A percentile compares a stretch with the other conserved stretches of the same genome.
These are phyloP conservation scores for Boletellus emodensis DNA, from an alignment of 768 basidiomycete genomes.

Conservation along the genomic window DNA sequence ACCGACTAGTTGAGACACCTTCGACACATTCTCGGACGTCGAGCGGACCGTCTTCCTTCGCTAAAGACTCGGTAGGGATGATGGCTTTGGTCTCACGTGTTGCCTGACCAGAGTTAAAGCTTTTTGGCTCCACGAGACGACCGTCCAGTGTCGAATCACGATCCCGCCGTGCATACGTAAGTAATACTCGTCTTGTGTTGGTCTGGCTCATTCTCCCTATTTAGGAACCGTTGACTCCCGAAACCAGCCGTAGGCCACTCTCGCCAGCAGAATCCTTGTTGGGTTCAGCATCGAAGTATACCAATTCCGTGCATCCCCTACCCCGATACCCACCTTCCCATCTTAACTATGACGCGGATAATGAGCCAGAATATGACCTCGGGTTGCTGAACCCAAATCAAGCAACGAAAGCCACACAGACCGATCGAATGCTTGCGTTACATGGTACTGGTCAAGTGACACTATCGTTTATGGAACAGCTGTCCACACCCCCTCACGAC, in stretches of 20 bases:
- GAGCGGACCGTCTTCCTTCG: constrained; percentile 42
- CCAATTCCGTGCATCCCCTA: constrained; percentile 21
- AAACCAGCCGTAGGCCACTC: constrained; percentile 39
- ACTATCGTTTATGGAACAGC: constrained; percentile 33
- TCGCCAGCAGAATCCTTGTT: constrained; percentile 38
- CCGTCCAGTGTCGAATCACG: constrained; percentile 34
- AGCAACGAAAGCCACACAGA: constrained; percentile 66
- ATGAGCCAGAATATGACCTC: constrained; percentile 35
- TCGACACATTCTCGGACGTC: constrained; percentile 40
- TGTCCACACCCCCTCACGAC: constrained; percentile 50
- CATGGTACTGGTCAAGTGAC: constrained; percentile 32
- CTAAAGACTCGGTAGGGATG: constrained; percentile 44
- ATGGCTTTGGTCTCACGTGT: constrained; percentile 24
- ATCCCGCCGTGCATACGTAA: constrained; percentile 31
- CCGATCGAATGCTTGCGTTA: constrained; percentile 42
- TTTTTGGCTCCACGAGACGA: constrained; percentile 29
- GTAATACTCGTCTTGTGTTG: constrained; percentile 12
- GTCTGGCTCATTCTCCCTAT: constrained; percentile 4
- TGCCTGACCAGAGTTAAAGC: constrained; percentile 22
- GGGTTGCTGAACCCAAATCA: constrained; percentile 35
- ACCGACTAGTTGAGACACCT: constrained; percentile 27
- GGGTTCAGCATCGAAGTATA: constrained; percentile 24
- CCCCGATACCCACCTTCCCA: constrained; percentile 25
- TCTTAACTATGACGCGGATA: constrained; percentile 43
- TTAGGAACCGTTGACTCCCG: constrained; percentile 46